Conservation (phyloP, 495 filamentous ascomycete genomes). For the Aspergillus saccharolyticus region DNA sequence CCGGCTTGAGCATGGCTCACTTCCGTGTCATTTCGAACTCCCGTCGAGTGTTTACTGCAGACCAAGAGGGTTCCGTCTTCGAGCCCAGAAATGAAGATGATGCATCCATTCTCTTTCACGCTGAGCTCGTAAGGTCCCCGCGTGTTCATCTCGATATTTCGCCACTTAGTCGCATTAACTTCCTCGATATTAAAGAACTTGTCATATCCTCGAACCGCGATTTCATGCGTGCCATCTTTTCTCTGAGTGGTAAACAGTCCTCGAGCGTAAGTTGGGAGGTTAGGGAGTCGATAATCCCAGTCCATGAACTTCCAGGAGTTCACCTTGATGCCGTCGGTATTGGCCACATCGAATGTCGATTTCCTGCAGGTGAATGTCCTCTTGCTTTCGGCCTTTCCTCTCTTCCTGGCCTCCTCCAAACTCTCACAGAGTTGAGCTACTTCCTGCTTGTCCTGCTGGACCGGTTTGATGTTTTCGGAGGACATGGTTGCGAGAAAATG, state of each 20-base stretch:
- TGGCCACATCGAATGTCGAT: conserved; percentile 59
- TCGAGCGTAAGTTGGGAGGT: conserved; percentile 84
- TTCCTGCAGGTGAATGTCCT: conserved; percentile 65
- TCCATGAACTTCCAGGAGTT: conserved; percentile 92
- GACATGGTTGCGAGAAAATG: not conserved
- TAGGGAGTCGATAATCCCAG: conserved; percentile 83
- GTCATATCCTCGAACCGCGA: conserved; percentile 86
- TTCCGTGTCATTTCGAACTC: conserved; percentile 58
- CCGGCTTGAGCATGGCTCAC: conserved; percentile 81
- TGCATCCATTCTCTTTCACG: conserved; percentile 97
- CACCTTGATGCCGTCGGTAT: conserved; percentile 57
- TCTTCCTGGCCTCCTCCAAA: conserved; percentile 51
- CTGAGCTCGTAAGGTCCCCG: conserved; percentile 90
- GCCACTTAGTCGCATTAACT: conserved; percentile 72
- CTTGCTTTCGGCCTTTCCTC: conserved; percentile 39
- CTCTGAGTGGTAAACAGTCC: conserved; percentile 81
- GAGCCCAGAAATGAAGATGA: conserved; percentile 92
- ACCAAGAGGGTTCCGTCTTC: conserved; percentile 84
- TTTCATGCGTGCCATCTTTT: conserved; percentile 61
- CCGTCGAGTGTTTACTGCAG: conserved; percentile 97
- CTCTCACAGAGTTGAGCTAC: conserved; percentile 52
- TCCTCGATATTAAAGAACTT: conserved; percentile 97
- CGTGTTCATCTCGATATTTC: conserved; percentile 70
- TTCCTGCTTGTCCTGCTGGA: conserved; percentile 59
- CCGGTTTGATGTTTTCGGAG: conserved; percentile 22